Percentiles rank a stretch among this genome's conserved stretches.
phyloP scores from a whole-genome alignment of 2,329 filamentous ascomycete genomes.

The Aspergillus spinulosporus region DNA sequence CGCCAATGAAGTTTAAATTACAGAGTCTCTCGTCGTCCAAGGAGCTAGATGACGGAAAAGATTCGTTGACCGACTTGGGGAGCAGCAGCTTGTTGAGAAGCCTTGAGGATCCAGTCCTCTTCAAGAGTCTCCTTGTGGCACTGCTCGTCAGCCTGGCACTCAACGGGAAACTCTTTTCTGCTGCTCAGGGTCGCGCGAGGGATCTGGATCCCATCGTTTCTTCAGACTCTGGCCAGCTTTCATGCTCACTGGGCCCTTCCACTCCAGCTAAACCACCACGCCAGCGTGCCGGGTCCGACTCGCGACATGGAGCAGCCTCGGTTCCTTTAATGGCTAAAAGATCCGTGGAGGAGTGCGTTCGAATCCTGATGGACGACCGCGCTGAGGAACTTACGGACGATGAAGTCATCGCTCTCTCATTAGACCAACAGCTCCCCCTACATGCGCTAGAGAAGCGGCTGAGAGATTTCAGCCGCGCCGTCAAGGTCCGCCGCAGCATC shows the following conservation, averaged over 20 bases:
- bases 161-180: slow-evolving; percentile 97
- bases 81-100: slow-evolving; percentile 87
- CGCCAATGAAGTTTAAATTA: slow-evolving; percentile 94
- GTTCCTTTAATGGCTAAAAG: not conserved
- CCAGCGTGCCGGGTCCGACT: slow-evolving; percentile 5
- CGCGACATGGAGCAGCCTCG: too few relatives aligned
- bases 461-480: slow-evolving; percentile 79
- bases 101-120: slow-evolving; percentile 89
- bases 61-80: not conserved
- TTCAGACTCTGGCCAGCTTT: slow-evolving; percentile 51
- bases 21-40: slow-evolving; percentile 59
- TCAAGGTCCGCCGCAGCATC: slow-evolving; percentile 85
- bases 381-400: slow-evolving; percentile 78
- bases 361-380: slow-evolving; percentile 75
- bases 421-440: slow-evolving; percentile 88
- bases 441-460: slow-evolving; percentile 92
- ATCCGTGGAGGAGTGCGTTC: slow-evolving; percentile 66
- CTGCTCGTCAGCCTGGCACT: slow-evolving; percentile 90
- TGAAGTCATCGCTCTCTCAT: slow-evolving; percentile 78
- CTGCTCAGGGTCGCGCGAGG: slow-evolving; percentile 68
- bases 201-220: not conserved
- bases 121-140: slow-evolving; percentile 95
- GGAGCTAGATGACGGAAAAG: slow-evolving; percentile 51
- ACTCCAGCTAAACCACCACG: slow-evolving; percentile 34
- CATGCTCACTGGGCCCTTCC: slow-evolving; percentile 43